These are phyloP conservation scores for Aspergillus indologenus DNA, from an alignment of 495 filamentous ascomycete genomes.

Conservation along the genomic window DNA sequence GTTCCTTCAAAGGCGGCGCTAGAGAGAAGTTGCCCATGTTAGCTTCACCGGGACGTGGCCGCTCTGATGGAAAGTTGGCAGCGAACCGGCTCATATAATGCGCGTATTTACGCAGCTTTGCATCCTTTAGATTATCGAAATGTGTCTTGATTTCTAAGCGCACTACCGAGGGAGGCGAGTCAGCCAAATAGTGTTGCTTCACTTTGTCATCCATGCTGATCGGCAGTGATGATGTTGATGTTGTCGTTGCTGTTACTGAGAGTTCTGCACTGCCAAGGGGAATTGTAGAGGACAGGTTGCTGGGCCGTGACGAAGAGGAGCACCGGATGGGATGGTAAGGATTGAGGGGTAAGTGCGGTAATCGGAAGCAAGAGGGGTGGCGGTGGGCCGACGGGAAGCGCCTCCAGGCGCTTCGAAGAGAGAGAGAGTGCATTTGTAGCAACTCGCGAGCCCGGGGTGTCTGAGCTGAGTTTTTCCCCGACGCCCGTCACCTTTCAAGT, in stretches of 20 bases:
- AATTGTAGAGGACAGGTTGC: conserved; percentile 17
- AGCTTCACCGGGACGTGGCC: conserved; percentile 3
- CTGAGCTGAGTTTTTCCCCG: too few species aligned
- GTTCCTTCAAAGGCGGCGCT: conserved; percentile 84
- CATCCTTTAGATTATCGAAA: conserved; percentile 75
- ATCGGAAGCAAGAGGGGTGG: conserved; percentile 32
- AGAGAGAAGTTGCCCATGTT: conserved; percentile 5
- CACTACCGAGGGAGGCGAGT: conserved; percentile 84
- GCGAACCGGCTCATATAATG: conserved; percentile 83
- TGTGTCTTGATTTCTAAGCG: conserved; percentile 83
- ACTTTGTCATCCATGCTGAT: conserved; percentile 40
- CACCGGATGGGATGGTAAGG: conserved; percentile 5
- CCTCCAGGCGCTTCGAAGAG: conserved; percentile 31
- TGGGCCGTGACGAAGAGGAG: conserved; percentile 15
- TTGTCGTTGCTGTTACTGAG: conserved; percentile 12
- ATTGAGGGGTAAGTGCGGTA: conserved; percentile 25
- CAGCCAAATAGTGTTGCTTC: conserved; percentile 73
- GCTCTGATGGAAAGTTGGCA: not conserved
- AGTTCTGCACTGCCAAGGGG: not conserved
- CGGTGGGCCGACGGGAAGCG: conserved; percentile 26
- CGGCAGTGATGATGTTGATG: conserved; percentile 4
- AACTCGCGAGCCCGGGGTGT: not conserved
- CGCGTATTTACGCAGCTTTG: conserved; percentile 73
- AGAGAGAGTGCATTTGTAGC: conserved; percentile 18
- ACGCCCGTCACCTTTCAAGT: not conserved